These are phyloP conservation scores for Westerdykella aurantiaca DNA, from an alignment of 2,329 filamentous ascomycete species.

Conservation along the genomic window DNA sequence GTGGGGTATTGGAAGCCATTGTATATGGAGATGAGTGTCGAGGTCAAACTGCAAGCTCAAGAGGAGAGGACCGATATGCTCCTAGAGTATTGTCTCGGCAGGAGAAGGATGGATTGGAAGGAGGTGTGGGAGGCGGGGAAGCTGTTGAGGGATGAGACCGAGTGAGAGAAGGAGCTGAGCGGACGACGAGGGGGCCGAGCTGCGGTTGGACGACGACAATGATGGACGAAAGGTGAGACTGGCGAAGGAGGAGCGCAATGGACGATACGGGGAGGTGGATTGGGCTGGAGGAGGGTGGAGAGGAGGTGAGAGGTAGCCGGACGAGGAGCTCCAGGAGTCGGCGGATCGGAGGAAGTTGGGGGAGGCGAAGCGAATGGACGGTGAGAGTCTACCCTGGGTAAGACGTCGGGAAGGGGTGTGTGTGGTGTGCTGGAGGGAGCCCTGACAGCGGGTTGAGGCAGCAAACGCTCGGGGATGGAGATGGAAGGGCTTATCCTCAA, in stretches of 20 bases:
- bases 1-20: slow-evolving; percentile 29
- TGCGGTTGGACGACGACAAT: slow-evolving; percentile 10
- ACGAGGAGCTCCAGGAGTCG: no score
- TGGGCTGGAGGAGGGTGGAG: neutral
- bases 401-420: no score
- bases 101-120: slow-evolving; percentile 1
- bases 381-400: no score
- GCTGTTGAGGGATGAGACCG: neutral
- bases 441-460: no score
- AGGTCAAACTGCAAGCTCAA: neutral
- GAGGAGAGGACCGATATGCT: neutral
- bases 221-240: no score
- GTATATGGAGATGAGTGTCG: neutral
- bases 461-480: no score
- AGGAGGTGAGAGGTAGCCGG: no score
- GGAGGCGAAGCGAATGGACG: no score
- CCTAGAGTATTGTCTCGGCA: neutral
- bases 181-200: slow-evolving; percentile 17
- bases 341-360: no score
- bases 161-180: slow-evolving; percentile 4
- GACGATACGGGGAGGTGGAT: slow-evolving; percentile 1
- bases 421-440: no score
- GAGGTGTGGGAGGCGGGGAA: slow-evolving; percentile 5
- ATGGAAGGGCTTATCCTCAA: no score
- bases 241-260: slow-evolving; percentile 14